phyloP scores from a whole-genome alignment of 2,329 filamentous ascomycete genomes.

The Trichoderma koningii region DNA sequence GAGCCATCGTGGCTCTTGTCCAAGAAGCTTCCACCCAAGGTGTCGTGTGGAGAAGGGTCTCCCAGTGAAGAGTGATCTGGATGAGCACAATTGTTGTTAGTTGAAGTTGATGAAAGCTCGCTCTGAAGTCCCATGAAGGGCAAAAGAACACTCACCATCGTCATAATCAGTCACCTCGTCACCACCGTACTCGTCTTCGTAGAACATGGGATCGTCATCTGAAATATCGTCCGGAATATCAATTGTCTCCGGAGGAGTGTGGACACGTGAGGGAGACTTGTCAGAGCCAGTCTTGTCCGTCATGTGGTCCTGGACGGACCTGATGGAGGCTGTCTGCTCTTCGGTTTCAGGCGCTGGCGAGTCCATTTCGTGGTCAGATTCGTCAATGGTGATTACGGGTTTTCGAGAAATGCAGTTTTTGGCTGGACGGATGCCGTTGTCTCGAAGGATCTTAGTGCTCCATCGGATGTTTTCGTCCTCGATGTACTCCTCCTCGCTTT shows the following conservation, averaged over 20 bases:
- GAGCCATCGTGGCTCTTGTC: background rate
- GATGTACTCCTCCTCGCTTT: conserved; percentile 35
- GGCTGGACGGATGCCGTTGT: conserved; percentile 37
- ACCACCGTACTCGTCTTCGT: conserved; percentile 14
- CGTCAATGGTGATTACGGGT: conserved; percentile 29
- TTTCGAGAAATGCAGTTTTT: conserved; percentile 7
- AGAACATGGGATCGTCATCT: conserved; percentile 23
- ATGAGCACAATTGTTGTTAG: background rate
- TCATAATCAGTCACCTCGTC: conserved; percentile 17
- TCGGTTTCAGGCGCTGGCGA: conserved; percentile 1
- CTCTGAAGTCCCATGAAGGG: too few relatives aligned
- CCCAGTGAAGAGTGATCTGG: conserved; percentile 1
- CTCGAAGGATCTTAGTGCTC: conserved; percentile 35
- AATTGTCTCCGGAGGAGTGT: conserved; percentile 15
- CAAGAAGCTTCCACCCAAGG: background rate
- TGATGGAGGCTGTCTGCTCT: background rate
- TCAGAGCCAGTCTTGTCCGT: background rate
- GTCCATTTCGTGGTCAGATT: conserved; percentile 31
- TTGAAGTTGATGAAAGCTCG: too few relatives aligned
- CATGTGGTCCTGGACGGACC: background rate
- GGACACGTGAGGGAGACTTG: conserved; percentile 2
- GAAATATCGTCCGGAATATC: conserved; percentile 19
- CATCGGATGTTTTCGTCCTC: conserved; percentile 31
- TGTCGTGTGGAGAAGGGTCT: background rate
- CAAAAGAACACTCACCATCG: background rate